These are phyloP conservation scores for Haplographium delicatum DNA, from an alignment of 495 filamentous ascomycete genomes.

Conservation along the genomic window DNA sequence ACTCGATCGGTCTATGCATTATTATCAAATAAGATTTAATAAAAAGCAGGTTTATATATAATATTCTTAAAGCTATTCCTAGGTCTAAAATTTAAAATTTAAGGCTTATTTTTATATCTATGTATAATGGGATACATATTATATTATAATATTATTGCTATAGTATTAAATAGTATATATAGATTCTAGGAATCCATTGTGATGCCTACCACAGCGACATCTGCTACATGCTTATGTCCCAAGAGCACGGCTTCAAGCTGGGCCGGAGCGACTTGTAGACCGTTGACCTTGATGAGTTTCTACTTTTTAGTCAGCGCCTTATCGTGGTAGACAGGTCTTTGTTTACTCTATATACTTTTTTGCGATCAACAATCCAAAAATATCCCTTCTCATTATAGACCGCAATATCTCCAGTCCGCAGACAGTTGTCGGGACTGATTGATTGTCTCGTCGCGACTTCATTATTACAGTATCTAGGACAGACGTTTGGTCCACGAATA, in stretches of 20 bases:
- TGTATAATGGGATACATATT: no score
- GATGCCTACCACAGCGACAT: slow-evolving; percentile 62
- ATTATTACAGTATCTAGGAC: slow-evolving; percentile 61
- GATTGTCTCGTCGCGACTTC: slow-evolving; percentile 44
- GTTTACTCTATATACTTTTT: slow-evolving; percentile 44
- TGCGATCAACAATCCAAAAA: slow-evolving; percentile 58
- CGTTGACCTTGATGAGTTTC: slow-evolving; percentile 64
- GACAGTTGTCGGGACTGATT: slow-evolving; percentile 49
- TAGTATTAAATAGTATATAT: no score
- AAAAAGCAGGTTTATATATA: no score
- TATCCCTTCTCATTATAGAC: slow-evolving; percentile 50
- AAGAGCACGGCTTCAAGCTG: slow-evolving; percentile 69
- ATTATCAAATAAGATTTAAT: no score
- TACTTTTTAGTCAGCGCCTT: no score
- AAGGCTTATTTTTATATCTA: no score
- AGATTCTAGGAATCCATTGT: no score
- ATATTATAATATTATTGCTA: no score
- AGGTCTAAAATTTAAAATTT: no score
- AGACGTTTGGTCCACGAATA: slow-evolving; percentile 59
- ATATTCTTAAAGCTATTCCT: no score
- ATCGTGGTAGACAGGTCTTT: no score
- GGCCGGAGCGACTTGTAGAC: slow-evolving; percentile 67
- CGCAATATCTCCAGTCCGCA: slow-evolving; percentile 61
- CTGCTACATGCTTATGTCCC: slow-evolving; percentile 61
- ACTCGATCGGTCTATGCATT: background rate